Base-by-base conservation (phyloP, 169 alveolate genomes). In the Besnoitia besnoiti region DNA sequence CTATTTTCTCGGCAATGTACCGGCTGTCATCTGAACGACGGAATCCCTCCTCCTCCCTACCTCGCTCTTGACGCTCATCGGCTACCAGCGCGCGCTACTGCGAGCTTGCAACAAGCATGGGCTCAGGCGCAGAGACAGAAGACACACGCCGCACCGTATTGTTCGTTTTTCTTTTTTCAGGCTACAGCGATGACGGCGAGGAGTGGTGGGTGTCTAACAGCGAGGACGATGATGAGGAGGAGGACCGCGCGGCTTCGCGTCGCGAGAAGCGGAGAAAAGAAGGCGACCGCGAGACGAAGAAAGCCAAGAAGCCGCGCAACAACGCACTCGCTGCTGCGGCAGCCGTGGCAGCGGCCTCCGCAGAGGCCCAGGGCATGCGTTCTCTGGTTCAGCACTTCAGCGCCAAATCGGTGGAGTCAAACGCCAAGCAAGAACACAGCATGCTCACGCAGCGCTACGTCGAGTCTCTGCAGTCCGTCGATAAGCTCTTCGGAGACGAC, bases 101-200 rank as follows among this genome's bases (percentile, higher is more conserved):
- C n/a, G n/a, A n/a, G n/a, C n/a, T n/a, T n/a, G n/a, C n/a, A n/a
- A n/a, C n/a, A n/a, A n/a, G n/a, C n/a, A n/a, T n/a, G n/a, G n/a
- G n/a, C n/a, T n/a, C n/a, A n/a, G n/a, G n/a, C n/a, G n/a, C n/a
- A n/a, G n/a, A n/a, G n/a, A n/a, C n/a, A n/a, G n/a, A n/a, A n/a
- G n/a, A n/a, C n/a, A n/a, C n/a, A n/a, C n/a, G n/a, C n/a, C n/a
- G n/a, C n/a, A n/a, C n/a, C n/a, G n/a, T n/a, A n/a, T n/a, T n/a
- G n/a, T n/a, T 39, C 21, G 85, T 0, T 4, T 39, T 10, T 35
- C n/a, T 55, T 19, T 40, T 27, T 44, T 27, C 85, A 42, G 94
- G 94, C 44, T 90, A 90, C 77, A 90, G 89, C 51, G 94, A 90
- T 61, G 94, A 90, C 39, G 94, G 94, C 19, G 91, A 90, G 91